These are phyloP conservation scores for Kwoniella bestiolae DNA, from an alignment of 768 basidiomycete genomes.

Conservation along the genomic window DNA sequence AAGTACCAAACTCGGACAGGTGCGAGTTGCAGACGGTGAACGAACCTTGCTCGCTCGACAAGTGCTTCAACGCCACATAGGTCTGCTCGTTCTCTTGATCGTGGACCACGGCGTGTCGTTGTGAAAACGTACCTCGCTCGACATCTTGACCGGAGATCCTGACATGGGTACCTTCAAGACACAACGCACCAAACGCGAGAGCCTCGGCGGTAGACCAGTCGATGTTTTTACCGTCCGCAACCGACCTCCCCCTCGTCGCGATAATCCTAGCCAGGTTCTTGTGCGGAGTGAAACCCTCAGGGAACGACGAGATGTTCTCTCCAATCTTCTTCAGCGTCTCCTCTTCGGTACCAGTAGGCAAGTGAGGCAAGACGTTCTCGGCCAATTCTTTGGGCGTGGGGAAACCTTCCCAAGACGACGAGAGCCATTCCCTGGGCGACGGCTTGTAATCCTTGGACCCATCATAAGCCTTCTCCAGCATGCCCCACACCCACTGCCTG, in stretches of 20 bases:
- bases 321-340: constrained; percentile 81
- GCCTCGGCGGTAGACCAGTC: constrained; percentile 99
- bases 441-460: constrained; percentile 94
- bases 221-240: constrained; percentile 87
- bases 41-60: constrained; percentile 82
- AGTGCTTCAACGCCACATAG: constrained; percentile 85
- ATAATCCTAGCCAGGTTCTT: constrained; percentile 94
- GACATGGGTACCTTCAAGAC: constrained; percentile 89
- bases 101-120: constrained; percentile 94
- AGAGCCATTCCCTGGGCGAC: constrained; percentile 94
- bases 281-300: constrained; percentile 82
- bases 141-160: constrained; percentile 97
- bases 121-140: constrained; percentile 98
- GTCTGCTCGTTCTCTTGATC: constrained; percentile 91
- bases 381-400: constrained; percentile 94
- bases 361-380: constrained; percentile 87
- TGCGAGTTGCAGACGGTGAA: constrained; percentile 98
- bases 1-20: constrained; percentile 88
- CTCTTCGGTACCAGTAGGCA: constrained; percentile 77
- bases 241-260: constrained; percentile 78
- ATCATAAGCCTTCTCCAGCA: constrained; percentile 95
- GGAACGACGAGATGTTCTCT: constrained; percentile 82
- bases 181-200: constrained; percentile 90
- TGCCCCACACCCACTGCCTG: constrained; percentile 99
- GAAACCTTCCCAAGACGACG: constrained; percentile 97